Evolutionary conservation across 345 rosid genomes (phyloP).

Genomic region (Dovyalis caffra): DNA sequence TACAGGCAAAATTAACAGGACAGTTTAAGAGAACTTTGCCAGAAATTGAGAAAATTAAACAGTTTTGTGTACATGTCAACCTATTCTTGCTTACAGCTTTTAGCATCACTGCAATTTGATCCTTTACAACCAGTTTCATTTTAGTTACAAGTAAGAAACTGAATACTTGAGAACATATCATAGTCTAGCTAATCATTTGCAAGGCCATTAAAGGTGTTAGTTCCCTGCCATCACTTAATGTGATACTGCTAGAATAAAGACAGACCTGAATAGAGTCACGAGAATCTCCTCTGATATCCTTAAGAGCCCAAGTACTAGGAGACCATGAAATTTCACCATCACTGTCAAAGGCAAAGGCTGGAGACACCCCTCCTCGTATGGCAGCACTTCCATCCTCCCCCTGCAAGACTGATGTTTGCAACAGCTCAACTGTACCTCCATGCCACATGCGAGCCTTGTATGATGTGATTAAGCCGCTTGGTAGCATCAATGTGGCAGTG

Average conservation of each 20-base stretch:
- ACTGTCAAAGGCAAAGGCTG: constrained; percentile 42
- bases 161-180: too few relatives aligned
- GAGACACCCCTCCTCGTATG: constrained; percentile 75
- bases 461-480: constrained; percentile 69
- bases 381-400: constrained; percentile 52
- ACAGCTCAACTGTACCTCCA: constrained; percentile 63
- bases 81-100: background rate
- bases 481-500: constrained; percentile 63
- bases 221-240: too few relatives aligned
- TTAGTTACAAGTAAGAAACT: too few relatives aligned
- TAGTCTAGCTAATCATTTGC: background rate
- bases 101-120: background rate
- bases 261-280: constrained; percentile 49
- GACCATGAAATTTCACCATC: constrained; percentile 44
- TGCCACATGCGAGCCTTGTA: constrained; percentile 85
- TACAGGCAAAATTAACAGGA: background rate
- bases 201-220: background rate
- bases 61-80: background rate
- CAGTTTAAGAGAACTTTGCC: background rate
- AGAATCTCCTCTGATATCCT: constrained; percentile 56
- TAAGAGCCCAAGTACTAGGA: constrained; percentile 52
- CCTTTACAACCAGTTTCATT: background rate
- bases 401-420: constrained; percentile 68
- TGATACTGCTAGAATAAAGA: background rate
- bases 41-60: background rate